These are phyloP conservation scores for Pythium brachiatum DNA, from an alignment of 352 stramenopile species.

Conservation along the genomic window DNA sequence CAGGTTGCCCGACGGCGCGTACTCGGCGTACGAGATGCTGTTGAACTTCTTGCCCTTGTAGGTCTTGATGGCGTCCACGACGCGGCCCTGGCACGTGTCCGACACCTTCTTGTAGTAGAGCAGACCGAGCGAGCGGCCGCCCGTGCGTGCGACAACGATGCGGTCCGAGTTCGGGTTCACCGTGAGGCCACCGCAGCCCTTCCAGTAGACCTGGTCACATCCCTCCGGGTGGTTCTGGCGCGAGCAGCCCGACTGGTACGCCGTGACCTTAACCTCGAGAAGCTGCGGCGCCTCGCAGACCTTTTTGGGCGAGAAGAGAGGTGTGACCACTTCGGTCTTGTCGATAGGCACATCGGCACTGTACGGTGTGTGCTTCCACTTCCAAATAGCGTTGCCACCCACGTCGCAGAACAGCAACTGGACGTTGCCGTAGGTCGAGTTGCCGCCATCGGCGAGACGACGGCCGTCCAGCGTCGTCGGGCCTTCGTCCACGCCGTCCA, in stretches of 20 bases:
- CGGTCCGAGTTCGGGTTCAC: slow-evolving; percentile 60
- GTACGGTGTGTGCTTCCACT: slow-evolving; percentile 47
- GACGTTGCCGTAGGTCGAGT: slow-evolving; percentile 40
- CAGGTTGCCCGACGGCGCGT: slow-evolving; percentile 53
- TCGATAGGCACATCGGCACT: slow-evolving; percentile 36
- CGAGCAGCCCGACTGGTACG: slow-evolving; percentile 78
- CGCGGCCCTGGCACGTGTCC: slow-evolving; percentile 55
- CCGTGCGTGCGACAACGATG: slow-evolving; percentile 72
- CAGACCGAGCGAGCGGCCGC: slow-evolving; percentile 67
- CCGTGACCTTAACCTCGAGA: slow-evolving; percentile 50
- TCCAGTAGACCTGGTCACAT: slow-evolving; percentile 72
- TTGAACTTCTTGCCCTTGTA: slow-evolving; percentile 82
- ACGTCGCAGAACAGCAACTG: slow-evolving; percentile 65
- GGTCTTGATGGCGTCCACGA: slow-evolving; percentile 71
- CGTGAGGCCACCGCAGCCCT: slow-evolving; percentile 75
- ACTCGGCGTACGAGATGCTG: slow-evolving; percentile 68
- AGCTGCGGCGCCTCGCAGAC: slow-evolving; percentile 32
- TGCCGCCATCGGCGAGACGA: slow-evolving; percentile 32
- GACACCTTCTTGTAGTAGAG: slow-evolving; percentile 58
- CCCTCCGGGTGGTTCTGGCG: slow-evolving; percentile 79
- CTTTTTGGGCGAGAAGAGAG: slow-evolving; percentile 42
- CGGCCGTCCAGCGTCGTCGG: slow-evolving; percentile 35
- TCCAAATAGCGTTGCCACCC: slow-evolving; percentile 71
- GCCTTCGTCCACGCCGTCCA: slow-evolving; percentile 33
- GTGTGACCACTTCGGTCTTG: slow-evolving; percentile 48